Base-by-base conservation (phyloP, 2,329 filamentous ascomycete genomes). In the Aspergillus sp. region DNA sequence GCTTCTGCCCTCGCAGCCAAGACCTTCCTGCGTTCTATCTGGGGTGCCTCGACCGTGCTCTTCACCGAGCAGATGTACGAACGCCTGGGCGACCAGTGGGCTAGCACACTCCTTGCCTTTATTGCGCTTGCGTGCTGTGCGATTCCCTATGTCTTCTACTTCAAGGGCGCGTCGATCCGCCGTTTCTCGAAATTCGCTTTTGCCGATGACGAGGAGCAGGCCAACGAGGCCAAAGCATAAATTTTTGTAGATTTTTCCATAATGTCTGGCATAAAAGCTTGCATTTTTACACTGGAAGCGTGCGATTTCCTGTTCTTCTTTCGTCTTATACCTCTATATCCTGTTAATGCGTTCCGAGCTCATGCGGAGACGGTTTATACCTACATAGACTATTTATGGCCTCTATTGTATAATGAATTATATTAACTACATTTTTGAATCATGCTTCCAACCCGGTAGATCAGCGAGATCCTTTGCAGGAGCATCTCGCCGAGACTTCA, bases 121-220 rank as follows among this genome's bases (percentile, higher is more conserved):
- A 80, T 96, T 64, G 85, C 83, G 15, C 76, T 96, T 5, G 88
- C 84, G 0, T 96, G 91, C 77, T 96, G 91, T 71, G 84, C 80
- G 0, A 96, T 96, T 63, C 91, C 91, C 0, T 96, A 88, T 71
- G 73, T 90, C 24, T 96, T 96, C 76, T 96, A 89, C 80, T 85
- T 80, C 67, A 91, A 85, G 65, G 91, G 91, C 3, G 89, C 86
- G 15, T 71, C 72, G 5, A 96, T 96, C 63, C 81, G 91, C 5
- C 79, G 77, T 55, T 79, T 81, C 57, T 90, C 86, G 67, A 88
- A 85, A 72, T 96, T 85, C 69, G 91, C 91, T 0, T 96, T 90
- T 63, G 73, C 74, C 20, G 80, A 80, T 13, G 82, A 85, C 45
- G 80, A 83, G 53, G 82, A 84, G 68, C 68, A 70, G 42, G 57